phyloP scores from a whole-genome alignment of 1,284 basidiomycete genomes.

The Stygiomarasmius scandens region DNA sequence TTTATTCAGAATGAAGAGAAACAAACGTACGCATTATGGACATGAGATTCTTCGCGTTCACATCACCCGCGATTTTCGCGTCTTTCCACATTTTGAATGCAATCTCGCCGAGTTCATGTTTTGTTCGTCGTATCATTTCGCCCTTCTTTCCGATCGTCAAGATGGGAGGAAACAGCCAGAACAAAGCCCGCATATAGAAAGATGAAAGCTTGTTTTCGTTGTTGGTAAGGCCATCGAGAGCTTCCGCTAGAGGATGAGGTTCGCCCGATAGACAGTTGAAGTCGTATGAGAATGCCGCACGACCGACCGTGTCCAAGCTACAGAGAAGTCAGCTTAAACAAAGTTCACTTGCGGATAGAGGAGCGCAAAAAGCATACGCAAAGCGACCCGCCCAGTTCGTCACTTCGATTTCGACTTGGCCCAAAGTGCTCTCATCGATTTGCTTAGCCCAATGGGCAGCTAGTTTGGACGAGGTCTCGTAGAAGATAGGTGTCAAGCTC shows the following conservation, averaged over 20 bases:
- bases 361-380: conserved; percentile 41
- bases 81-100: conserved; percentile 54
- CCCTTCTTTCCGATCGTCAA: conserved; percentile 59
- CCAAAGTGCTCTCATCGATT: conserved; percentile 39
- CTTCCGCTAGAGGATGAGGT: conserved; percentile 46
- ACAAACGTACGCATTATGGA: conserved; percentile 49
- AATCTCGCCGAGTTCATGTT: conserved; percentile 51
- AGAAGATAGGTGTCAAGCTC: conserved; percentile 48
- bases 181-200: conserved; percentile 64
- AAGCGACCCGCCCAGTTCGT: conserved; percentile 62
- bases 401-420: conserved; percentile 52
- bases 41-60: conserved; percentile 48
- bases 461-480: conserved; percentile 51
- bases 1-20: conserved; percentile 1
- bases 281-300: conserved; percentile 59
- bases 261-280: conserved; percentile 53
- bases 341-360: not conserved
- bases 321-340: not conserved
- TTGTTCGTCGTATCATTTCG: conserved; percentile 53
- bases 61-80: conserved; percentile 45
- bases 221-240: conserved; percentile 59
- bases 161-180: conserved; percentile 59
- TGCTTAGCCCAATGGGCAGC: conserved; percentile 48
- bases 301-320: conserved; percentile 57
- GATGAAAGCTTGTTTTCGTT: conserved; percentile 56